Evolutionary conservation across 2,329 filamentous ascomycete genomes (phyloP).

Genomic region (Arachnomyces sp.): DNA sequence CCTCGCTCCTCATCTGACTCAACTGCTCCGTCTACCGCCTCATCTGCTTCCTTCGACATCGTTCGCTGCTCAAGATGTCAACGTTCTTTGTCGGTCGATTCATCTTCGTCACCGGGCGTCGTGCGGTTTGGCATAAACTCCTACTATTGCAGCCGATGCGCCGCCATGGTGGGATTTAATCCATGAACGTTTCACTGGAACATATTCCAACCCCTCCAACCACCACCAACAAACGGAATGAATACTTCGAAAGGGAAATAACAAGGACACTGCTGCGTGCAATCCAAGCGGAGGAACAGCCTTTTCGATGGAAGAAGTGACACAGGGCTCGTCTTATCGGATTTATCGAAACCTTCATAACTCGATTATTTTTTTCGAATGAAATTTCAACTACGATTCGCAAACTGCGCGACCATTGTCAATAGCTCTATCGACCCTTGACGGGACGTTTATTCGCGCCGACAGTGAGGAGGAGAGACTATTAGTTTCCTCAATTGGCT

Average conservation of each 20-base stretch:
- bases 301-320: no score
- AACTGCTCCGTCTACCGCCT: conserved; percentile 10
- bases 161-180: conserved; percentile 37
- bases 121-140: conserved; percentile 44
- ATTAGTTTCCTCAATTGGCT: no score
- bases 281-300: no score
- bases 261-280: neutral
- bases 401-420: no score
- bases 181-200: conserved; percentile 21
- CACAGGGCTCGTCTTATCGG: no score
- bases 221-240: neutral
- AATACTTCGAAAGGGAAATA: neutral
- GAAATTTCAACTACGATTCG: no score
- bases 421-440: no score
- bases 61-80: conserved; percentile 44
- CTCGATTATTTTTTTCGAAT: no score
- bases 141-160: conserved; percentile 42
- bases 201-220: neutral
- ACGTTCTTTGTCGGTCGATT: conserved; percentile 37
- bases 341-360: no score
- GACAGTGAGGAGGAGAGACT: no score
- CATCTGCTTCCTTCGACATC: conserved; percentile 28
- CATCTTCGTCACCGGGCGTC: conserved; percentile 27
- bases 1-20: conserved; percentile 19
- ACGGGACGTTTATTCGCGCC: no score